phyloP scores from a whole-genome alignment of 2,329 filamentous ascomycete genomes.

The Fusarium dlaminii region DNA sequence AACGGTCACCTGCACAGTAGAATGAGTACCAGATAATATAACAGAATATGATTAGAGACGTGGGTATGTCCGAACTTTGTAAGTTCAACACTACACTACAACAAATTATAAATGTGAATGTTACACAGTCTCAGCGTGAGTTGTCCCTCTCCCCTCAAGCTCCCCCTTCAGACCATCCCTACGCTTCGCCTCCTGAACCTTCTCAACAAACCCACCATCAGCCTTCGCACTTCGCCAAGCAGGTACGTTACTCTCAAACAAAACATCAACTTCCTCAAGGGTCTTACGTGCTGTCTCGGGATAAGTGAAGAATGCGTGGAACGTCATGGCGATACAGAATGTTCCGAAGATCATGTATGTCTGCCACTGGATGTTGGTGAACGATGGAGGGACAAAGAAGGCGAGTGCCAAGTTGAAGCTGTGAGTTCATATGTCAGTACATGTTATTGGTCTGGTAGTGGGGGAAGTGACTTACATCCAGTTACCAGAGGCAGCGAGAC shows the following conservation, averaged over 20 bases:
- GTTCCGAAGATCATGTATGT: constrained; percentile 58
- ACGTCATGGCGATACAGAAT: constrained; percentile 53
- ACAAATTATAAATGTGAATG: accelerated
- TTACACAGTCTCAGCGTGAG: constrained; percentile 34
- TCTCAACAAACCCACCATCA: constrained; percentile 19
- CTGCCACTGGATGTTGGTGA: constrained; percentile 58
- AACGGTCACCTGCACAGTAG: not conserved
- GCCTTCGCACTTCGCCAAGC: constrained; percentile 36
- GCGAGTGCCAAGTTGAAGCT: constrained; percentile 53
- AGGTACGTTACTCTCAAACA: constrained; percentile 36
- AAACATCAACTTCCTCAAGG: constrained; percentile 35
- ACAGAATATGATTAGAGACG: not conserved
- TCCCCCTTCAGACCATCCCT: constrained; percentile 32
- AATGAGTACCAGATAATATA: not conserved
- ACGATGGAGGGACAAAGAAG: constrained; percentile 51
- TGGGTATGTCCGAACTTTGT: not conserved
- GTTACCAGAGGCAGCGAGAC: constrained; percentile 59
- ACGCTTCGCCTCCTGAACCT: constrained; percentile 32
- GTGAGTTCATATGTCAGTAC: not conserved
- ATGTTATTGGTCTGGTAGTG: accelerated
- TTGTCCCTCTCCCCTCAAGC: constrained; percentile 21
- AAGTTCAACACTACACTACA: not conserved
- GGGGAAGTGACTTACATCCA: constrained; percentile 45
- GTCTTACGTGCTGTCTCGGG: constrained; percentile 59
- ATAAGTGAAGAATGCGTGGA: constrained; percentile 62